Base-by-base conservation (phyloP, 306 rosid genomes). In the Acmispon strigosus region DNA sequence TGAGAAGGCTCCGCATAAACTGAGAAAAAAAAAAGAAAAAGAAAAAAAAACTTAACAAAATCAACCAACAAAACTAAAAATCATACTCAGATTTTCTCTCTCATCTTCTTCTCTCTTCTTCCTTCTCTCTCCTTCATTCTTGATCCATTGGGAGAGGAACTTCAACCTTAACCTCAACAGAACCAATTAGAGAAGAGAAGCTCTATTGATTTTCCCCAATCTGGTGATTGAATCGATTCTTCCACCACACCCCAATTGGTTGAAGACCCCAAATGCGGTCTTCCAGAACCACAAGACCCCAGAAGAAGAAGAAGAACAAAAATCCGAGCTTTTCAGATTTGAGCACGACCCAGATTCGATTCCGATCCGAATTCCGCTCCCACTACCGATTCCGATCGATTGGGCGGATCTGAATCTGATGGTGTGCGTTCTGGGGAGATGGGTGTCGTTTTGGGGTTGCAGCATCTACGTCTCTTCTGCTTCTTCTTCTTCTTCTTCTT, bases 231-330 rank as follows among this genome's bases (percentile, higher is more conserved):
- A 79, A 62, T 73, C 20, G 17, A 47, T 22, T 34, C 15, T 8
- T 32, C 18, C 12, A 12, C 37, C 5, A 54, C 72, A 34, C 56
- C 72, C 70, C 48, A 71, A 9, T 57, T 59, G 44, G 54, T 27
- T 15, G 15, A 53, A 54, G 61, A 80, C 76, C 56, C 83, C 86
- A 89, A 89, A 85, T 87, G 96, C 85, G 87, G 86, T 85, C 82
- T 83, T 57, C 18, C 36, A 57, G 29, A 79, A 81, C 18, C 36
- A 57, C 22, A 79, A 81, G 82, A 78, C 84, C 83, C 27, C 48
- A 70, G 19, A 53, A 64, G 61, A 57, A 56, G 32, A 53, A 68
- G 62, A 62, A 61, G 27, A 58, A 51, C 13, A 74, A 75, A 66
- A 66, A 34, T 18, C 2, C 1, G 16, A 64, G 2, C 20, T 71